Evolutionary conservation across 2,329 filamentous ascomycete genomes (phyloP), one percentile per base, ranked within the genome.

Genomic region (Alternaria tenuissima): DNA sequence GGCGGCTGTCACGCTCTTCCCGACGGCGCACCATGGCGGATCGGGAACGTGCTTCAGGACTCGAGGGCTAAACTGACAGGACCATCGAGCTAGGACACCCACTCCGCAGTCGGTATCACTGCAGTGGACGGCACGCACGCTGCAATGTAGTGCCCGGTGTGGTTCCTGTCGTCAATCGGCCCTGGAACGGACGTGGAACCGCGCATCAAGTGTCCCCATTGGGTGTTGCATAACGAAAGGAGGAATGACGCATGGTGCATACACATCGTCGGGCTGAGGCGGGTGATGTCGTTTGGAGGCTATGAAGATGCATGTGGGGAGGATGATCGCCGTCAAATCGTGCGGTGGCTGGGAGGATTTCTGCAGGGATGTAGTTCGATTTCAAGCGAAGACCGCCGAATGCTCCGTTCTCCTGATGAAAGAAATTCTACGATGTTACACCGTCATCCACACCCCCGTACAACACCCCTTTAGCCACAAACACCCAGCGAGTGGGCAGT

Each of bases 401-500:
- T 61, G 66, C 64, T 44, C 66, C 56, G 57, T 63, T 57, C 57
- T 63, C 56, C 57, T 62, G 52, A 58, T 61, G 67, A 69, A 62
- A 55, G 67, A 70, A 72, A 72, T 72, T 74, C 74, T 74, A 76
- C 73, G 67, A 75, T 64, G 72, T 74, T 74, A 68, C 72, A 76
- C 75, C 59, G 64, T 64, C 61, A 65, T 55, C 60, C 58, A 46
- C 57, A 53, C 52, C 64, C 61, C 64, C 62, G 67, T 68, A 69
- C 62, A 65, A 62, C 52, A 41, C 59, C 64, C 58, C 59, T 71
- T 72, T 70, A 73, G 71, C 72, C 68, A 73, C 65, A 43, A 61
- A 24, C 46, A 52, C 55, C 62, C 62, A 57, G 22, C 34, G 55
- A 55, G 55, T 66, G 52, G 64, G 62, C 49, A 20, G 44, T 20